These are phyloP conservation scores for Fusarium temperatum DNA, from an alignment of 2,329 filamentous ascomycete genomes.

Conservation along the genomic window DNA sequence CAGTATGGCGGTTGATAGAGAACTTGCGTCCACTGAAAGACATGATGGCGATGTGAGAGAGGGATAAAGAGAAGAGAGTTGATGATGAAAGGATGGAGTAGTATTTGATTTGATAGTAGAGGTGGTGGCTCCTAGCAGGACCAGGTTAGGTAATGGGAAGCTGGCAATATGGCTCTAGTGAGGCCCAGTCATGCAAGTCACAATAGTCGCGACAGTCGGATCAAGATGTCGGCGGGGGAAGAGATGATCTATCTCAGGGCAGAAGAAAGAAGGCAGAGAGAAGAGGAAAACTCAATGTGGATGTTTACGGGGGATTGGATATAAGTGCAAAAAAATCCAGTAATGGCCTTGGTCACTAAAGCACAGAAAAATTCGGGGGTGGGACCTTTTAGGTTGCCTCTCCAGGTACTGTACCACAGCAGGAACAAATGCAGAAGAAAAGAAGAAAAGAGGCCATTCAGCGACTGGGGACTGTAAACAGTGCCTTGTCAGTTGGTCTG, in stretches of 20 bases:
- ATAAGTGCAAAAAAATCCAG: conserved; percentile 37
- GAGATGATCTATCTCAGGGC: conserved; percentile 1
- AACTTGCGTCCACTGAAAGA: conserved; percentile 67
- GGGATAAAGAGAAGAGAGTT: background rate
- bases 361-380: conserved; percentile 30
- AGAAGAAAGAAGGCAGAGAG: conserved; percentile 7
- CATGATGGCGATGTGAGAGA: conserved; percentile 48
- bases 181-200: conserved; percentile 24
- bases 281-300: conserved; percentile 11
- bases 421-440: background rate
- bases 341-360: background rate
- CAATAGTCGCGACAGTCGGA: background rate
- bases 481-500: conserved; percentile 33
- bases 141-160: conserved; percentile 5
- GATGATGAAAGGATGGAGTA: background rate
- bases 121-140: conserved; percentile 7
- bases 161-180: conserved; percentile 11
- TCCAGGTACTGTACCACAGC: conserved; percentile 9
- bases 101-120: background rate
- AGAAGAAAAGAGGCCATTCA: conserved; percentile 21
- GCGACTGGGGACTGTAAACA: conserved; percentile 1
- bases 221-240: conserved; percentile 14
- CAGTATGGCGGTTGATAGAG: conserved; percentile 73
- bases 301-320: conserved; percentile 35
- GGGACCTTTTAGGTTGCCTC: conserved; percentile 11